These are phyloP conservation scores for Veloboletus limbatus DNA, from an alignment of 1,284 basidiomycete genomes.

Conservation along the genomic window DNA sequence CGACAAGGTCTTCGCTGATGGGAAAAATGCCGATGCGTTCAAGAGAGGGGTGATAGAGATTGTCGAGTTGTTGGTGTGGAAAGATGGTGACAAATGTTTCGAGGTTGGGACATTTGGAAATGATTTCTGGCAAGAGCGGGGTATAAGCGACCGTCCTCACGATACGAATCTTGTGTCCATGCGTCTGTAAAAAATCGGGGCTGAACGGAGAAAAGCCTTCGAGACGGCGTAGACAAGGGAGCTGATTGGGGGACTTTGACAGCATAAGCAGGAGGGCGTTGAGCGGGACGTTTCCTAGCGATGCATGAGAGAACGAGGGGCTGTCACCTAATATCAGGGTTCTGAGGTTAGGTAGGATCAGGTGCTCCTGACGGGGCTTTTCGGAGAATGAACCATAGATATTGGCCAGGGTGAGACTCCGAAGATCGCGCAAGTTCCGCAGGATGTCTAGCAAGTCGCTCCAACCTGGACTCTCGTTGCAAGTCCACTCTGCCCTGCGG, in stretches of 20 bases:
- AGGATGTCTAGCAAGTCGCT: constrained; percentile 27
- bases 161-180: constrained; percentile 40
- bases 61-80: constrained; percentile 34
- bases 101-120: constrained; percentile 40
- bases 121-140: constrained; percentile 33
- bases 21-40: constrained; percentile 36
- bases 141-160: constrained; percentile 37
- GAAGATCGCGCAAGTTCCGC: constrained; percentile 19
- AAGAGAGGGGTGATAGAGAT: constrained; percentile 28
- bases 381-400: constrained; percentile 32
- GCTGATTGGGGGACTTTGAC: constrained; percentile 30
- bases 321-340: constrained; percentile 41
- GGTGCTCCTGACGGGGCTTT: constrained; percentile 19
- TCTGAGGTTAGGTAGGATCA: constrained; percentile 37
- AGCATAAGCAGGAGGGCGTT: constrained; percentile 40
- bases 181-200: constrained; percentile 36
- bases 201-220: constrained; percentile 43
- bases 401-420: constrained; percentile 35
- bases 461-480: constrained; percentile 32
- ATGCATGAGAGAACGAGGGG: constrained; percentile 38
- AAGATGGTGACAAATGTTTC: constrained; percentile 37
- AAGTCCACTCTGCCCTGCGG: constrained; percentile 32
- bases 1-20: constrained; percentile 29
- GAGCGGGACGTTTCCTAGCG: constrained; percentile 36
- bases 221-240: constrained; percentile 40